These are phyloP conservation scores for Mariannaea sp. DNA, from an alignment of 2,329 filamentous ascomycete species.

Conservation along the genomic window DNA sequence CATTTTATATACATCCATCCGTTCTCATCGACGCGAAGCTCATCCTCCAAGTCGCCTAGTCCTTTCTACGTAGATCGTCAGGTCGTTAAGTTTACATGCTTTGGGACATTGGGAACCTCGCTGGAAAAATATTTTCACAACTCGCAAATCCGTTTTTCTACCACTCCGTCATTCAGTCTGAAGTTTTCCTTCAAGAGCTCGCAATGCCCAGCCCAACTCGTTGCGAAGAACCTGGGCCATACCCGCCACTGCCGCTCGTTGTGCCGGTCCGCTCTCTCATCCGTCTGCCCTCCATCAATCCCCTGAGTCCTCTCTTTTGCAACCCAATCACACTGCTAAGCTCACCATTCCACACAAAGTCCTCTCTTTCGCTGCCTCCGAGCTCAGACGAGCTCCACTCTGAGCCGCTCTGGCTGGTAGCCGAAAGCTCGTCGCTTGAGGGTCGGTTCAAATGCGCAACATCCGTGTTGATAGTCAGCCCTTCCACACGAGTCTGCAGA, in stretches of 20 bases:
- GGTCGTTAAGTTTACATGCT: slow-evolving; percentile 32
- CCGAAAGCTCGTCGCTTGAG: slow-evolving; percentile 54
- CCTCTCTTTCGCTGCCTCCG: slow-evolving; percentile 55
- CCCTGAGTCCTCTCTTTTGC: slow-evolving; percentile 89
- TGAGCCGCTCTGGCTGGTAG: slow-evolving; percentile 57
- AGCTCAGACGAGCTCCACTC: slow-evolving; percentile 62
- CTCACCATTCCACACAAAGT: slow-evolving; percentile 74
- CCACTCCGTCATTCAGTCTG: not conserved
- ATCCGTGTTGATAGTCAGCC: slow-evolving; percentile 56
- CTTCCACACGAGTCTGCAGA: slow-evolving; percentile 44
- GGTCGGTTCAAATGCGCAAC: slow-evolving; percentile 45
- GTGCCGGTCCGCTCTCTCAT: slow-evolving; percentile 74
- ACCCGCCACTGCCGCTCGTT: slow-evolving; percentile 31
- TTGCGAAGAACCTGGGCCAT: slow-evolving; percentile 33
- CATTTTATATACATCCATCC: slow-evolving; percentile 11
- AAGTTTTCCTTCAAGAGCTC: slow-evolving; percentile 45
- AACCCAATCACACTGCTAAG: slow-evolving; percentile 89
- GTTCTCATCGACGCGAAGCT: not conserved
- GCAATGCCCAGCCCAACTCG: slow-evolving; percentile 61
- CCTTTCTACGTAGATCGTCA: slow-evolving; percentile 27
- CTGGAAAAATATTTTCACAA: no score
- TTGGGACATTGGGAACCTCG: slow-evolving; percentile 20
- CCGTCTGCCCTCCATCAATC: slow-evolving; percentile 90
- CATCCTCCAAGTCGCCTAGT: slow-evolving; percentile 22
- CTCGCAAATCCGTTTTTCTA: no score